Base-by-base conservation (phyloP, 768 basidiomycete species). In the Lanmaoa pseudosensibilis region DNA sequence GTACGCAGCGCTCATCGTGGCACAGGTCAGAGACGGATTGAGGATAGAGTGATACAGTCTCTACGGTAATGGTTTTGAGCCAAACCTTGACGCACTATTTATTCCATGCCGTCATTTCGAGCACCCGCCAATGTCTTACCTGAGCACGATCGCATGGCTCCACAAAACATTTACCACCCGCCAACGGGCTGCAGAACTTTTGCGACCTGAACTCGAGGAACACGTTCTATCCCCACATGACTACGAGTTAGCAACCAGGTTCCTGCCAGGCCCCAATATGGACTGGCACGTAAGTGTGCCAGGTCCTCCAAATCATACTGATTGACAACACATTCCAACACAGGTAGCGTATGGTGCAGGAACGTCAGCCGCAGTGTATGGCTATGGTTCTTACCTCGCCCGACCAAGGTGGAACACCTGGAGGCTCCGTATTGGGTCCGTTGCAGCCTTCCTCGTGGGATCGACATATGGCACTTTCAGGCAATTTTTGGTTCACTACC, bases 231-330 rank as follows among this genome's bases (percentile, higher is more conserved):
- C 71, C 19, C 64, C 62, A 19, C 78, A 77, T 52, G 87, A 89
- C 74, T 87, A 80, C 66, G 76, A 86, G 0, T 68, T 79, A 12
- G 81, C 85, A 5, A 65, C 75, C 54, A 65, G 65, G 27, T 88
- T 87, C 73, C 69, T 85, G 27, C 79, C 85, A 37, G 78, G 77
- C 38, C 62, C 65, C 73, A 61, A 80, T 73, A 68, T 75, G 33
- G 75, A 80, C 57, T 75, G 72, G 58, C 75, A 77, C 54, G 77
- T 80, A 48, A 74, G 79, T 61, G 46, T 62, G 15, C 59, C 58
- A 41, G 45, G 53, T 48, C 51, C 18, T 49, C 52, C 18, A 10
- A 8, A 36, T 32, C 8, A 18, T 23, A 27, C 46, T 21, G n/a
- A 27, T 27, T 57, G 32, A 65, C 40, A 21, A 16, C 25, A 13